These are phyloP conservation scores for Gossypium davidsonii DNA, from an alignment of 441 rosid species.

Conservation along the genomic window DNA sequence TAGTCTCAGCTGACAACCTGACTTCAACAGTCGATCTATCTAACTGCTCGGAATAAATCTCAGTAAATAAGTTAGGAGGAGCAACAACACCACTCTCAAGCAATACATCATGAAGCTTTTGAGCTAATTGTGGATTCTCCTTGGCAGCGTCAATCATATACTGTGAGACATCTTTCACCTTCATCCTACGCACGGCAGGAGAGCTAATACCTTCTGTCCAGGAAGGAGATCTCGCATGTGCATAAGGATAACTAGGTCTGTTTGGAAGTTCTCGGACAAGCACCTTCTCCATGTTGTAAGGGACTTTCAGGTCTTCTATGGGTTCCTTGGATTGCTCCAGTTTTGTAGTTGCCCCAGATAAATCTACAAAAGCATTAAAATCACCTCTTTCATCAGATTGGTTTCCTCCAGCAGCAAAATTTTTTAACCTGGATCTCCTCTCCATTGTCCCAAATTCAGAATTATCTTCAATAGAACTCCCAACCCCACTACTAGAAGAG, in stretches of 20 bases:
- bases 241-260: conserved; percentile 46
- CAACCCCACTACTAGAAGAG: conserved; percentile 67
- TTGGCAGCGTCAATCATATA: conserved; percentile 97
- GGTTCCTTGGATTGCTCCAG: conserved; percentile 38
- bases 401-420: conserved; percentile 25
- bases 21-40: conserved; percentile 36
- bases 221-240: conserved; percentile 84
- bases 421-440: conserved; percentile 35
- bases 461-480: conserved; percentile 52
- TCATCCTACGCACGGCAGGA: conserved; percentile 80
- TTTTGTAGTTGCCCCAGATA: conserved; percentile 15
- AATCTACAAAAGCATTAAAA: conserved; percentile 22
- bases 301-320: conserved; percentile 27
- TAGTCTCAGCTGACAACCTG: conserved; percentile 35
- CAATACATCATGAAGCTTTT: conserved; percentile 90
- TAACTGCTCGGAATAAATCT: conserved; percentile 50
- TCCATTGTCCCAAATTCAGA: conserved; percentile 40
- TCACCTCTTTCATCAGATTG: conserved; percentile 39
- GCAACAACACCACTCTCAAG: conserved; percentile 94
- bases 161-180: conserved; percentile 92
- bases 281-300: conserved; percentile 31
- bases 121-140: conserved; percentile 91
- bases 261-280: conserved; percentile 37
- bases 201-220: conserved; percentile 99
- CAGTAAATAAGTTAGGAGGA: conserved; percentile 82